These are phyloP conservation scores for Fusarium palustre DNA, from an alignment of 2,329 filamentous ascomycete species.

Conservation along the genomic window DNA sequence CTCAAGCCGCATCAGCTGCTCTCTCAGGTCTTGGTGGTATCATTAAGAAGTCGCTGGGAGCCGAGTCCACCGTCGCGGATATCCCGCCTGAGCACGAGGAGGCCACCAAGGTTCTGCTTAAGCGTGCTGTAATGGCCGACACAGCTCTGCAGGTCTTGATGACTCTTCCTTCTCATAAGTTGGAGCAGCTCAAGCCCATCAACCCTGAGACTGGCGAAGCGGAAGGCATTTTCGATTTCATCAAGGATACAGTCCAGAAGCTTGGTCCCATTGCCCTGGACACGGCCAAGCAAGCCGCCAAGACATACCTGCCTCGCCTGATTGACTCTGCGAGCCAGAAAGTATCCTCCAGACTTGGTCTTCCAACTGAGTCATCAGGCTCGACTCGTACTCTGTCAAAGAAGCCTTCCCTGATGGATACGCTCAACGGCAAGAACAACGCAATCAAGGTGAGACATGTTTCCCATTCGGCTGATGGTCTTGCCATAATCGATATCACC, in stretches of 20 bases:
- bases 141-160: slow-evolving; percentile 29
- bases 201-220: background rate
- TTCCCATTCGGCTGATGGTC: background rate
- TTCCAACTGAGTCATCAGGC: slow-evolving; percentile 3
- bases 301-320: background rate
- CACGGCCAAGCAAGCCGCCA: background rate
- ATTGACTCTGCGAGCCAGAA: slow-evolving; percentile 7
- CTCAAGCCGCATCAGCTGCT: background rate
- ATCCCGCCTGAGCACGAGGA: slow-evolving; percentile 1
- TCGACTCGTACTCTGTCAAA: background rate
- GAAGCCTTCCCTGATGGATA: slow-evolving; percentile 17
- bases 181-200: slow-evolving; percentile 1
- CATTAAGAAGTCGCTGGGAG: background rate
- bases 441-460: slow-evolving; percentile 19
- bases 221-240: slow-evolving; percentile 20
- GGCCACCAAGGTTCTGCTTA: slow-evolving; percentile 19
- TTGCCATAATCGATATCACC: slow-evolving; percentile 9
- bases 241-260: slow-evolving; percentile 10
- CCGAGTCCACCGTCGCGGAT: background rate
- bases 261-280: slow-evolving; percentile 15
- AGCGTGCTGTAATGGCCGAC: slow-evolving; percentile 34
- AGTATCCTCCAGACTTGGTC: slow-evolving; percentile 1
- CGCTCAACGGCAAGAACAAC: slow-evolving; percentile 3
- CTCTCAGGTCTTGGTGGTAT: background rate
- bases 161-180: slow-evolving; percentile 9